phyloP scores from a whole-genome alignment of 345 rosid genomes.

The Bruguiera sexangula region DNA sequence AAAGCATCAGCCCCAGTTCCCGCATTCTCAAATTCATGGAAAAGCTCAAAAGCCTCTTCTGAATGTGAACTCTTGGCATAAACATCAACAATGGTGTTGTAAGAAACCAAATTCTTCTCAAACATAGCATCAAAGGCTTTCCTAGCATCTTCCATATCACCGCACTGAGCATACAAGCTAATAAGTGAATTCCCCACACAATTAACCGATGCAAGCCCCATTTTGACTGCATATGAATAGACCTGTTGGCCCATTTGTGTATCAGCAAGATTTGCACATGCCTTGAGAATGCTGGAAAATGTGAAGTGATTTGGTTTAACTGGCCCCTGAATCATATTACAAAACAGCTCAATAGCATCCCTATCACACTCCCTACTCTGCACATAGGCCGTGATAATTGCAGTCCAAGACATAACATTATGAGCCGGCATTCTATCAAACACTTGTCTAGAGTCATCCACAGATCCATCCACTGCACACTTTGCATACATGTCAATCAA shows the following conservation, averaged over 20 bases:
- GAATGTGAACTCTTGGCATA: slow-evolving; percentile 44
- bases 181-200: slow-evolving; percentile 68
- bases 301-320: slow-evolving; percentile 64
- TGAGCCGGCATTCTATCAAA: slow-evolving; percentile 60
- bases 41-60: slow-evolving; percentile 42
- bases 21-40: slow-evolving; percentile 37
- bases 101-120: slow-evolving; percentile 58
- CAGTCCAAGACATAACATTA: slow-evolving; percentile 71
- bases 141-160: slow-evolving; percentile 56
- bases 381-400: slow-evolving; percentile 56
- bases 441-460: slow-evolving; percentile 52
- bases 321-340: slow-evolving; percentile 48
- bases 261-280: slow-evolving; percentile 53
- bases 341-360: slow-evolving; percentile 52
- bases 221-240: slow-evolving; percentile 46
- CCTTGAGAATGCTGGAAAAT: slow-evolving; percentile 61
- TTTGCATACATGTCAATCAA: slow-evolving; percentile 76
- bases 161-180: slow-evolving; percentile 59
- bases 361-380: slow-evolving; percentile 32
- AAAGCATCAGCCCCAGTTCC: slow-evolving; percentile 48
- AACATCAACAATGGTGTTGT: slow-evolving; percentile 53
- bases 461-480: slow-evolving; percentile 44
- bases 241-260: slow-evolving; percentile 45
- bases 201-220: slow-evolving; percentile 46
- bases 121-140: slow-evolving; percentile 58